phyloP scores from a whole-genome alignment of 768 basidiomycete genomes.

The Boletus sp. region DNA sequence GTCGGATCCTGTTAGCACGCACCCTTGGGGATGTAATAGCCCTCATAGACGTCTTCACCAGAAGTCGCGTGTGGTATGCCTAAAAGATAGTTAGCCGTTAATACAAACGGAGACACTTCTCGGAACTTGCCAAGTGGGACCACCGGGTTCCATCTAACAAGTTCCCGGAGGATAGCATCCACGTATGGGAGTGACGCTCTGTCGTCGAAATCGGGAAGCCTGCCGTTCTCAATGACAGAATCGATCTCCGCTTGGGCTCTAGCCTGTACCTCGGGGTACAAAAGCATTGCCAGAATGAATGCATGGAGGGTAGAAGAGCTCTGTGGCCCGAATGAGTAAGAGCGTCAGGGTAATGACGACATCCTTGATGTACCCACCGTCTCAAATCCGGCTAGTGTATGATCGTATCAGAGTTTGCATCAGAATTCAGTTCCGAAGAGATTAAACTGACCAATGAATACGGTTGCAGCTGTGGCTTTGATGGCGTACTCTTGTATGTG shows the following conservation, averaged over 20 bases:
- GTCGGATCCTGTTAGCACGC: neutral
- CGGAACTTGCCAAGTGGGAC: slow-evolving; percentile 21
- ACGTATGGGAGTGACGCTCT: slow-evolving; percentile 38
- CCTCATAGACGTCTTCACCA: slow-evolving; percentile 27
- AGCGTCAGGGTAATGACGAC: neutral
- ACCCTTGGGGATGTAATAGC: slow-evolving; percentile 44
- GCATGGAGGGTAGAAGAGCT: slow-evolving; percentile 24
- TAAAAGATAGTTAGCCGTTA: neutral
- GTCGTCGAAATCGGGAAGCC: slow-evolving; percentile 29
- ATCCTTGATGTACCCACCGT: slow-evolving; percentile 12
- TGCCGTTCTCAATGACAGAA: slow-evolving; percentile 18
- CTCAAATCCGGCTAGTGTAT: slow-evolving; percentile 23
- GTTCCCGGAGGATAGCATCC: slow-evolving; percentile 40
- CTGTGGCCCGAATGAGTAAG: slow-evolving; percentile 5
- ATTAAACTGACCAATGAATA: slow-evolving; percentile 20
- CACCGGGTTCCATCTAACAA: slow-evolving; percentile 27
- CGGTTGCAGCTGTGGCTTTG: slow-evolving; percentile 25
- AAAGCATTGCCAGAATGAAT: slow-evolving; percentile 30
- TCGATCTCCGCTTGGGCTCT: slow-evolving; percentile 30
- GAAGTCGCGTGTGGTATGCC: slow-evolving; percentile 27
- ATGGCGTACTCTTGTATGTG: slow-evolving; percentile 23
- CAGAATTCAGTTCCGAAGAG: neutral
- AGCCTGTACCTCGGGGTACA: slow-evolving; percentile 27
- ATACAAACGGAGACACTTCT: neutral
- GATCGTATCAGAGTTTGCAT: neutral